These are phyloP conservation scores for Kondoa malvinella DNA, from an alignment of 768 basidiomycete species.

Conservation along the genomic window DNA sequence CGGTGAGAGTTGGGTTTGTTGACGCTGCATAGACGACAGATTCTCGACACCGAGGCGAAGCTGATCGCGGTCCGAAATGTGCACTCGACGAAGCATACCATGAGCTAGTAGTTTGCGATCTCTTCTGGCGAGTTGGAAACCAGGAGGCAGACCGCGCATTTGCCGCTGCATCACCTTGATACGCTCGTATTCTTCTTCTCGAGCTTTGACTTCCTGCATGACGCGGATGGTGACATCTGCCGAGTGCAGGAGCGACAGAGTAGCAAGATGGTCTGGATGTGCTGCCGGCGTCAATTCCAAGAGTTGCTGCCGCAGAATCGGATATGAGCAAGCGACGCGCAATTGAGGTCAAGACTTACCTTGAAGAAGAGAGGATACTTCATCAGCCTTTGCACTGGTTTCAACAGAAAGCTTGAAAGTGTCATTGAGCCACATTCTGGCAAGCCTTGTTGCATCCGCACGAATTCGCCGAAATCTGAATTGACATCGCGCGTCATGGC, in stretches of 20 bases:
- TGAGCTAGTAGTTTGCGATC: slow-evolving; percentile 59
- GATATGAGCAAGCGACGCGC: background rate
- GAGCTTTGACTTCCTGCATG: slow-evolving; percentile 64
- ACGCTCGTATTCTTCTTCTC: slow-evolving; percentile 71
- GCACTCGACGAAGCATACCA: slow-evolving; percentile 43
- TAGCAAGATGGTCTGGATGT: slow-evolving; percentile 55
- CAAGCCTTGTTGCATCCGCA: slow-evolving; percentile 41
- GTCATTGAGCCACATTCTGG: slow-evolving; percentile 46
- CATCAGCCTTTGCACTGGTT: slow-evolving; percentile 56
- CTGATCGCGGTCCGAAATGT: slow-evolving; percentile 31
- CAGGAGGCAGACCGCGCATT: slow-evolving; percentile 45
- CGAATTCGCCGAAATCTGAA: slow-evolving; percentile 70
- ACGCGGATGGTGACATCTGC: slow-evolving; percentile 56
- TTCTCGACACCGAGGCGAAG: slow-evolving; percentile 14
- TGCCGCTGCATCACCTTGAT: slow-evolving; percentile 46
- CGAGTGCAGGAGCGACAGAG: slow-evolving; percentile 45
- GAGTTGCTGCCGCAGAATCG: slow-evolving; percentile 43
- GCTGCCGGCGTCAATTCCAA: slow-evolving; percentile 49
- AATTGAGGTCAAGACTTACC: slow-evolving; percentile 36
- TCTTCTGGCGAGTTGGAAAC: slow-evolving; percentile 45
- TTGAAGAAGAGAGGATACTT: slow-evolving; percentile 57
- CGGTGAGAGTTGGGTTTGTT: slow-evolving; percentile 6
- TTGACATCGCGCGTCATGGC: slow-evolving; percentile 38
- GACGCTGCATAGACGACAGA: slow-evolving; percentile 4
- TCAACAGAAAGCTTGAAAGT: slow-evolving; percentile 50